These are phyloP conservation scores for Pseudogymnoascus sp. DNA, from an alignment of 2,329 filamentous ascomycete genomes.

Conservation along the genomic window DNA sequence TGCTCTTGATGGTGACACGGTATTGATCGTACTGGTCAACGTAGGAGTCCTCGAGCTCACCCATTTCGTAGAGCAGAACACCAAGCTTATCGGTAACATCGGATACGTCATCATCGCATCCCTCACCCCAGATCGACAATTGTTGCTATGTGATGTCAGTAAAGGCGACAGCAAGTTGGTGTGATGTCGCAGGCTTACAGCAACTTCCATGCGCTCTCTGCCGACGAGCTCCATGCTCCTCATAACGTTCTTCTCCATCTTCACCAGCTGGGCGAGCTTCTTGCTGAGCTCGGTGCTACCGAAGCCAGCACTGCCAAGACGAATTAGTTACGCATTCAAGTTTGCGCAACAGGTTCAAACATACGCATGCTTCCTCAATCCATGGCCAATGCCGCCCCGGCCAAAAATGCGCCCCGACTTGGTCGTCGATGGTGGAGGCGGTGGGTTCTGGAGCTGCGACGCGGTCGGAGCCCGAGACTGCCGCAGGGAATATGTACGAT, in stretches of 20 bases:
- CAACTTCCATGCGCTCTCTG: constrained; percentile 95
- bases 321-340: constrained; percentile 39
- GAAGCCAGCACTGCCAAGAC: constrained; percentile 55
- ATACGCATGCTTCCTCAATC: constrained; percentile 32
- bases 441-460: constrained; percentile 76
- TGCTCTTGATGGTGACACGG: constrained; percentile 98
- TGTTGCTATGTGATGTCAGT: constrained; percentile 64
- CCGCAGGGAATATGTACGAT: constrained; percentile 99
- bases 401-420: constrained; percentile 89
- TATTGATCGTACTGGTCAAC: constrained; percentile 99
- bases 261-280: constrained; percentile 95
- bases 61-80: constrained; percentile 87
- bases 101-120: constrained; percentile 92
- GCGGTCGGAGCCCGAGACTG: constrained; percentile 88
- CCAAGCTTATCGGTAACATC: constrained; percentile 99
- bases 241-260: constrained; percentile 99
- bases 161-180: background rate
- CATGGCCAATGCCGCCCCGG: constrained; percentile 69
- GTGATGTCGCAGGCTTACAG: constrained; percentile 56
- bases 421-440: constrained; percentile 83
- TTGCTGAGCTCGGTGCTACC: constrained; percentile 81
- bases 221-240: constrained; percentile 93
- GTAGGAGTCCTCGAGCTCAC: constrained; percentile 93
- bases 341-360: constrained; percentile 31
- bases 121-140: constrained; percentile 96